Base-by-base conservation (phyloP, 225 moss, liverwort and hornwort genomes). In the Neckera pumila region DNA sequence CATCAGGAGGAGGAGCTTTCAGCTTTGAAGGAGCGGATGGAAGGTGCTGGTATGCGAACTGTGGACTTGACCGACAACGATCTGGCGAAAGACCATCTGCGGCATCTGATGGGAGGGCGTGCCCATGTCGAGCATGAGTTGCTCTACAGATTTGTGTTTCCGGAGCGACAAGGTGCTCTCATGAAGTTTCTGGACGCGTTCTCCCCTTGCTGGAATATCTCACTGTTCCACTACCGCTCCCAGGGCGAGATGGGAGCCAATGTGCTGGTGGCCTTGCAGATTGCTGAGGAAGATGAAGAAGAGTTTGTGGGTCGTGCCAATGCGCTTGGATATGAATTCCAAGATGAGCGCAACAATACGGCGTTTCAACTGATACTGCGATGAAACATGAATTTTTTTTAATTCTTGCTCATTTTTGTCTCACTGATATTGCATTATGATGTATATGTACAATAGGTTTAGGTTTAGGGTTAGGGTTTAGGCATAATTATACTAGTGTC, bases 161-260 rank as follows among this genome's bases (percentile, higher is more conserved):
- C 98, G 28, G 97, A 98, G 87, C 92, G 96, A 71, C 96, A 92
- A 57, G 98, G 98, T 42, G 92, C 98, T 31, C 94, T 96, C 5
- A 93, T 96, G 96, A 96, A 92, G 82, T 98, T 98, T 89, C 86
- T 97, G 72, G 96, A 96, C 51, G 90, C 96, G 5, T 96, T 98
- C 87, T 92, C 90, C 33, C 92, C 95, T 30, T 87, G 90, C 70
- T 98, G 97, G 96, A 97, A 97, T 75, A 97, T 98, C 62, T 93
- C 98, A 9, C 90, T 97, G 18, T 96, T 98, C 80, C 98, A 98
- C 76, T 98, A 96, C 86, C 93, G 98, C 61, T 91, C 93, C 62
- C 93, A 98, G 95, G 97, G 97, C 59, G 97, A 97, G 93, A 98
- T 94, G 95, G 97, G 96, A 20, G 97, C 95, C 34, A 97, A 97